These are phyloP conservation scores for Fusarium incarnatum DNA, from an alignment of 2,329 filamentous ascomycete genomes.

Conservation along the genomic window DNA sequence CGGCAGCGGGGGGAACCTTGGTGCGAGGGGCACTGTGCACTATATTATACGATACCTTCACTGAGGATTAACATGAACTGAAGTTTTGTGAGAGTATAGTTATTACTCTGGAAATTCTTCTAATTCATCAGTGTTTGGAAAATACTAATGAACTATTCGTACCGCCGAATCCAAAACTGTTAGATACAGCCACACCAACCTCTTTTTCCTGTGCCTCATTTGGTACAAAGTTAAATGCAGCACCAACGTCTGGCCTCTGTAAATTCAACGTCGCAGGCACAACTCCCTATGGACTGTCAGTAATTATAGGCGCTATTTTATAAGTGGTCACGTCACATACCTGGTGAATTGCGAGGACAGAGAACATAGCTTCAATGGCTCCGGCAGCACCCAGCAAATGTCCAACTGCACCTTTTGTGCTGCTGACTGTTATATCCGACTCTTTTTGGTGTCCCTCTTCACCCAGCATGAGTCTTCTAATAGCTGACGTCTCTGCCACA, in stretches of 20 bases:
- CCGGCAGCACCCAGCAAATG: constrained; percentile 93
- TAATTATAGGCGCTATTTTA: not conserved
- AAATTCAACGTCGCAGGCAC: constrained; percentile 92
- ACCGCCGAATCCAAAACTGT: constrained; percentile 98
- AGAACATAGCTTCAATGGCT: constrained; percentile 89
- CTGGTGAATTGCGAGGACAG: constrained; percentile 80
- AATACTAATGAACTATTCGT: constrained; percentile 94
- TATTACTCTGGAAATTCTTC: not conserved
- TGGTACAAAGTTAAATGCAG: constrained; percentile 88
- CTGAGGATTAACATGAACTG: not conserved
- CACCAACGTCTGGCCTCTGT: constrained; percentile 71
- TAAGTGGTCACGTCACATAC: constrained; percentile 65
- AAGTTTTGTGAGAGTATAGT: constrained; percentile 4
- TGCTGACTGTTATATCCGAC: constrained; percentile 81
- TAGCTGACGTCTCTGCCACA: constrained; percentile 85
- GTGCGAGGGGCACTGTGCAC: not conserved
- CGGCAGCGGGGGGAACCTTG: constrained; percentile 16
- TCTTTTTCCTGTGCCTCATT: constrained; percentile 74
- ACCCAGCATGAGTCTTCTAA: constrained; percentile 80
- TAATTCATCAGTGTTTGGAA: constrained; percentile 49
- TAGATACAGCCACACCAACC: constrained; percentile 83
- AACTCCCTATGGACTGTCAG: constrained; percentile 67
- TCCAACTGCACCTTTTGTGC: constrained; percentile 92
- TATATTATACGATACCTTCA: not conserved
- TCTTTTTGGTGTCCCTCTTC: constrained; percentile 72